Evolutionary conservation across 2,329 filamentous ascomycete species (phyloP), one percentile per base, ranked within the genome.

Genomic region (Aschersonia sp.): DNA sequence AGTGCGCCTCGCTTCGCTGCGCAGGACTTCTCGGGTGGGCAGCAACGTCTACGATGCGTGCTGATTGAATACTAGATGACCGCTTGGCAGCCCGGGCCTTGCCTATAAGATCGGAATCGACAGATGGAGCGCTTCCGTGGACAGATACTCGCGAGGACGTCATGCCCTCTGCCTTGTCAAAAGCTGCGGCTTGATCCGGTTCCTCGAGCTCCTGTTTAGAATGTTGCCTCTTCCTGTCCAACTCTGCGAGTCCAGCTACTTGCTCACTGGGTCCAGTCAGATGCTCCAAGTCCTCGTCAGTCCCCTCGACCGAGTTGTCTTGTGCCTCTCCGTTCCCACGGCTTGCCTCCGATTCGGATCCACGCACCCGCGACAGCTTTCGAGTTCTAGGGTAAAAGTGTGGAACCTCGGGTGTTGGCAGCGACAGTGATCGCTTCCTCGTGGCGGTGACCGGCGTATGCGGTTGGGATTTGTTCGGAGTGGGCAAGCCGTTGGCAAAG

Each of bases 141-240:
- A 78, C 69, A 3, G 76, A 80, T 6, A 80, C 66, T 38, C 76
- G 67, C 3, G 75, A 70, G 0, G 75, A 77, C 0, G 73, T 79
- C 48, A 80, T 52, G 31, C 80, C 75, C 54, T 78, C 67, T 2
- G 75, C 73, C 54, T 77, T 70, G 70, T 85, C 74, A 59, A 77
- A 65, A 59, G 67, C 55, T 29, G 53, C 52, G 59, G 74, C 54
- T 55, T 71, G 61, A 54, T 76, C 62, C 51, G 72, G 56, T 53
- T 75, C 45, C 65, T 4, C 35, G 12, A 3, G 35, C 35, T 38
- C 35, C 2, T 9, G 12, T 38, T 7, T 38, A 38, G 20, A 20
- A 20, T 20, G 20, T 2, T 20, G 20, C 20, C 20, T 20, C 20
- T 20, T 20, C 20, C 20, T 20, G 20, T 20, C 20, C 20, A 20